A percentile compares a stretch with the other conserved stretches of the same genome.
phyloP scores from a whole-genome alignment of 2,329 filamentous ascomycete species.

The Hypocreales sp. region DNA sequence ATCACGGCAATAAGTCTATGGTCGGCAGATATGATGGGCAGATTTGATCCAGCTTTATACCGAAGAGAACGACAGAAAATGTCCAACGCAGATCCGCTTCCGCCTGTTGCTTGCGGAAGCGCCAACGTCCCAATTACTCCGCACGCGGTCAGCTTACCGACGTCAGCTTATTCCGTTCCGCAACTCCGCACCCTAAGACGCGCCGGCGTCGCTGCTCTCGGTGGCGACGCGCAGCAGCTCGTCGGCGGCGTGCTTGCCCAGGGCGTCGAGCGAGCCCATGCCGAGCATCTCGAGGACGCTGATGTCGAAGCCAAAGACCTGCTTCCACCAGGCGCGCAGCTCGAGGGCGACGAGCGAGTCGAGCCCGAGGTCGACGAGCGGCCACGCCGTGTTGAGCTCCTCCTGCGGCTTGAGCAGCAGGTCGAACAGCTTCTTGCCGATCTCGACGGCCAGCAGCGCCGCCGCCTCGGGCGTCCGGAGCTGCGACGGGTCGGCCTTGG shows the following conservation, averaged over 20 bases:
- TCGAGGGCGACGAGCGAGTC: constrained; percentile 11
- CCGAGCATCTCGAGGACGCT: constrained; percentile 7
- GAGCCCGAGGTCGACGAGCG: constrained; percentile 6
- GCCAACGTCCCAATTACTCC: too few relatives aligned
- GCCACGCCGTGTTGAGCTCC: constrained; percentile 1
- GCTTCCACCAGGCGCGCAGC: constrained; percentile 8
- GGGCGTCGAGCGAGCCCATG: constrained; percentile 5
- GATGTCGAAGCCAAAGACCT: constrained; percentile 8
- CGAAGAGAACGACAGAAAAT: too few relatives aligned
- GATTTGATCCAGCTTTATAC: too few relatives aligned
- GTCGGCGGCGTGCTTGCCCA: constrained; percentile 4
- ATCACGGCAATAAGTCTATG: too few relatives aligned
- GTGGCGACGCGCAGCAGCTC: too few relatives aligned
- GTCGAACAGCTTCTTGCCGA: constrained; percentile 6
- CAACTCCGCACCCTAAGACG: too few relatives aligned
- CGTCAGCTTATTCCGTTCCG: too few relatives aligned
- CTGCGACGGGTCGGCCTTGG: not conserved
- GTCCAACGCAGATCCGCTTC: too few relatives aligned
- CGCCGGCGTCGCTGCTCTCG: too few relatives aligned
- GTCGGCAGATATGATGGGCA: too few relatives aligned
- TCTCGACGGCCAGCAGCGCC: constrained; percentile 3
- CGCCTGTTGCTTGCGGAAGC: too few relatives aligned
- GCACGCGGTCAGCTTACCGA: too few relatives aligned
- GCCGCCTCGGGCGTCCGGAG: not conserved
- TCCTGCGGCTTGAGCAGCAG: constrained; percentile 7